Evolutionary conservation across 176 grass and related monocot species (phyloP), one percentile per base, ranked within the genome.

Genomic region (Themeda triandra): DNA sequence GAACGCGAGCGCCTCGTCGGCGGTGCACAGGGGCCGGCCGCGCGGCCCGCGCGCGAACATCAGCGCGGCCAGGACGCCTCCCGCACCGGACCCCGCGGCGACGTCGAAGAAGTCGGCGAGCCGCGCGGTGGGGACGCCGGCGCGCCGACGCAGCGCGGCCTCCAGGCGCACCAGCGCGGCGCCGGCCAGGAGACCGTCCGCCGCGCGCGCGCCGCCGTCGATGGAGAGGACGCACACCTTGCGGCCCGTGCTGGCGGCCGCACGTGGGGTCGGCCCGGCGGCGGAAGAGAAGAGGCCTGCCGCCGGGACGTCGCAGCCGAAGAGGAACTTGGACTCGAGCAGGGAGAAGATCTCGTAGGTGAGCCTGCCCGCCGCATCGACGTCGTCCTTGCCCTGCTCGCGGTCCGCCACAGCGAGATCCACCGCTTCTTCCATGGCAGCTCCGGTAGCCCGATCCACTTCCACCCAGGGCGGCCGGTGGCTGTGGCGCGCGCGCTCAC

Each of bases 341-440:
- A 96, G 87, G 73, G 96, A 99, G 81, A 99, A 99, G 71, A 99
- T 99, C 82, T 99, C 93, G 78, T 94, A 96, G 51, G 89, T 91
- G 68, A 99, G 90, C 85, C 89, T 94, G 90, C 89, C 75, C 30
- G 45, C 79, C 14, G 79, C 79, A 8, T n/a, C 54, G 31, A 2
- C 72, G 17, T 51, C 72, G 45, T 56, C 46, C 66, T 70, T 70
- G 65, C 19, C 19, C 3, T 33, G 40, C 77, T 48, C 56, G 3
- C 56, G 1, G 23, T 59, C 42, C 29, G 24, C 58, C 36, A 14
- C 65, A 6, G 9, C 7, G 3, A 67, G 19, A 31, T 17, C 63
- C 13, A 0, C 24, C 6, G 24, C 69, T 1, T 36, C 4, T 29
- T 80, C 44, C 79, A 81, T 81, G 21, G 4, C 32, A 18, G 46